A percentile compares a stretch with the other conserved stretches of the same genome.
These are phyloP conservation scores for Sugiyamaella castrensis DNA, from an alignment of 1,139 yeast genomes.

Conservation along the genomic window DNA sequence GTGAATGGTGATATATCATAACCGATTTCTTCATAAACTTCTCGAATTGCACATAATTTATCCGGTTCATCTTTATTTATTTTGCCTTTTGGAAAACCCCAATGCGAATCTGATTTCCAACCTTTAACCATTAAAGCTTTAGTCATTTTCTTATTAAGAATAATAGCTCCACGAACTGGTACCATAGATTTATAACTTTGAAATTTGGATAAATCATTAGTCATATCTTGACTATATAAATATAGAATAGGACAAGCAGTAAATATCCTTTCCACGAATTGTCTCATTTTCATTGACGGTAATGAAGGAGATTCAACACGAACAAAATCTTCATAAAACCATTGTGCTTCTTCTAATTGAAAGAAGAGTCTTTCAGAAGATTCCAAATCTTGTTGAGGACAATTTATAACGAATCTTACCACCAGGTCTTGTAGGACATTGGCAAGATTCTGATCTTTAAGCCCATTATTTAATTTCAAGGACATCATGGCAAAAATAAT, in stretches of 20 bases:
- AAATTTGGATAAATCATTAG: conserved; percentile 44
- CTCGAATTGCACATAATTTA: conserved; percentile 89
- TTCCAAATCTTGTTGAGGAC: conserved; percentile 86
- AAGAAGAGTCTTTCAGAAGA: conserved; percentile 85
- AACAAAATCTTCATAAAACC: conserved; percentile 91
- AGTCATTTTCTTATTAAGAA: conserved; percentile 67
- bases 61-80: conserved; percentile 92
- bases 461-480: conserved; percentile 26
- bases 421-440: conserved; percentile 81
- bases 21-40: conserved; percentile 94
- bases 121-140: conserved; percentile 83
- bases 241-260: conserved; percentile 72
- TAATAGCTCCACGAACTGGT: conserved; percentile 95
- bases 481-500: conserved; percentile 24
- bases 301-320: conserved; percentile 70
- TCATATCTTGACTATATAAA: conserved; percentile 27
- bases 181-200: conserved; percentile 83
- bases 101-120: conserved; percentile 66
- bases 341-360: conserved; percentile 97
- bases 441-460: conserved; percentile 50
- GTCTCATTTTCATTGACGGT: conserved; percentile 75
- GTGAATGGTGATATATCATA: conserved; percentile 71
- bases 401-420: conserved; percentile 86
- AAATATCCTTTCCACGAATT: conserved; percentile 70
- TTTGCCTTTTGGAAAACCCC: conserved; percentile 98